A percentile compares a stretch with the other conserved stretches of the same genome.
phyloP scores from a whole-genome alignment of 225 moss, liverwort and hornwort genomes.

The Bryum argenteum region DNA sequence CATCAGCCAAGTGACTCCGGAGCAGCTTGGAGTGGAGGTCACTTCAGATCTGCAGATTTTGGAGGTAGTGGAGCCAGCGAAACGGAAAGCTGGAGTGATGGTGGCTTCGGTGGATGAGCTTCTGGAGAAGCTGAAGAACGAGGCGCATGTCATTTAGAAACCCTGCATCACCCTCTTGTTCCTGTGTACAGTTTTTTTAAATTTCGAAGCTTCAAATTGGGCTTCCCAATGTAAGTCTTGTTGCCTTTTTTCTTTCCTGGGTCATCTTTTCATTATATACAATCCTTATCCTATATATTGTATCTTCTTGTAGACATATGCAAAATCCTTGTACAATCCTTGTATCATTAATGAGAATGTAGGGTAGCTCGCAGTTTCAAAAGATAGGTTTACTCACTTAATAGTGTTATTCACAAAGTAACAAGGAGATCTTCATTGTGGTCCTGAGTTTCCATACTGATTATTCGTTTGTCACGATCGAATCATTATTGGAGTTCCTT shows the following conservation, averaged over 20 bases:
- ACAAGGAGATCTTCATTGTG: too few species aligned
- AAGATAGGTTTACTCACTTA: too few species aligned
- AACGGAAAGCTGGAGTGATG: slow-evolving; percentile 86
- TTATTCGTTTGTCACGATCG: too few species aligned
- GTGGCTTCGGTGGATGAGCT: slow-evolving; percentile 91
- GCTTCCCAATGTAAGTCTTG: slow-evolving; percentile 22
- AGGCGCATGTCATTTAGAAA: slow-evolving; percentile 66
- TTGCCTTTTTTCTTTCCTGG: neutral
- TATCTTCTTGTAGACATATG: too few species aligned
- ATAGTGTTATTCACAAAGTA: too few species aligned
- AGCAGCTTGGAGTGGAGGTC: slow-evolving; percentile 78
- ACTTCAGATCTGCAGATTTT: slow-evolving; percentile 68
- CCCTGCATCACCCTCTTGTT: neutral
- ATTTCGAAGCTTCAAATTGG: neutral
- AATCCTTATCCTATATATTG: too few species aligned
- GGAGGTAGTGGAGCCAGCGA: slow-evolving; percentile 77
- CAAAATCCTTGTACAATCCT: too few species aligned
- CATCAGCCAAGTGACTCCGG: slow-evolving; percentile 76
- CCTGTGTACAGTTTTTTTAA: slow-evolving; percentile 6
- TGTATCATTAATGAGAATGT: too few species aligned
- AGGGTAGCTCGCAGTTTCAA: too few species aligned
- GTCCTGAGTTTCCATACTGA: too few species aligned
- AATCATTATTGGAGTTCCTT: too few species aligned
- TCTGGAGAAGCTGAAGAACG: slow-evolving; percentile 89
- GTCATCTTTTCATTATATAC: neutral